phyloP scores from a whole-genome alignment of 305 asterid species.

The Nicotiana rustica region DNA sequence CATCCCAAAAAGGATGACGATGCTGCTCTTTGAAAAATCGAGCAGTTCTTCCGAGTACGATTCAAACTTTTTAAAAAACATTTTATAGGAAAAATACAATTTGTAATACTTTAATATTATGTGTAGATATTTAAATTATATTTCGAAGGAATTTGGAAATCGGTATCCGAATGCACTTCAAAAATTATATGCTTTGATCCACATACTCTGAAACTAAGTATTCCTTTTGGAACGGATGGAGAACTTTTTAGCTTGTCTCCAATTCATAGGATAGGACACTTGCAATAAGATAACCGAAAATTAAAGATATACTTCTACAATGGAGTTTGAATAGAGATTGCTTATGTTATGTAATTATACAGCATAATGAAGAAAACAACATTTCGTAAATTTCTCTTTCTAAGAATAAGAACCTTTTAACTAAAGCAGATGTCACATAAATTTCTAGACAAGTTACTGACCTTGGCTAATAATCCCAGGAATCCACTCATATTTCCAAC shows the following conservation, averaged over 20 bases:
- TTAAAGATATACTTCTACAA: not conserved
- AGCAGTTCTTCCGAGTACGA: no score
- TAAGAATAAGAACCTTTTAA: no score
- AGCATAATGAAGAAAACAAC: slow-evolving; percentile 8
- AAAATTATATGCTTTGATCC: not conserved
- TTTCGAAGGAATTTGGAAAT: not conserved
- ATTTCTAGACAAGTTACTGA: slow-evolving; percentile 42
- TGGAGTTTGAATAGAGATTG: slow-evolving; percentile 2
- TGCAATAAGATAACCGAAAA: slow-evolving; percentile 8
- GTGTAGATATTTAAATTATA: no score
- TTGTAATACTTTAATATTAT: no score
- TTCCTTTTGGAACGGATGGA: slow-evolving; percentile 3
- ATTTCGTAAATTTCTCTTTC: no score
- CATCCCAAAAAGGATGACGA: no score
- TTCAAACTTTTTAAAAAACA: no score
- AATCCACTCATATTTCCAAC: slow-evolving; percentile 48
- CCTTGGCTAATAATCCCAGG: slow-evolving; percentile 70
- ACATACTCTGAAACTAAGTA: not conserved
- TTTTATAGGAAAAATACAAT: no score
- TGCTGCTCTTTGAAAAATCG: no score
- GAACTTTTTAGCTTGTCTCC: no score
- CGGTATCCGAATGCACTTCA: not conserved
- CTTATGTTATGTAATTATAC: not conserved
- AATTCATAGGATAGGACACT: not conserved
- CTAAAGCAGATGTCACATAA: not conserved